Evolutionary conservation across 108 stramenopile species (phyloP).

Genomic region (Cyclotella cryptica): DNA sequence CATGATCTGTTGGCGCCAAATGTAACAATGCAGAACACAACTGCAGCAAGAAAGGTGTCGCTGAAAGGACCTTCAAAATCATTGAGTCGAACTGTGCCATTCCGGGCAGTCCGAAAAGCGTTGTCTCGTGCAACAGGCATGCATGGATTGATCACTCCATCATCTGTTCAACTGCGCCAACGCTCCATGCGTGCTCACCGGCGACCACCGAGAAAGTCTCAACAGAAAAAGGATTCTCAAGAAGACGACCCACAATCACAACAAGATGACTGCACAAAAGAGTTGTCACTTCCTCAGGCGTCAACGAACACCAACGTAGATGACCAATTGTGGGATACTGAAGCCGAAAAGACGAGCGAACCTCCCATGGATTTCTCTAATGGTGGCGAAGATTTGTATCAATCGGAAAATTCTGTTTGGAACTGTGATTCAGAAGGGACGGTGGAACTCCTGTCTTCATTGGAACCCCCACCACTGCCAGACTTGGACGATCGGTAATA

Average conservation of each 20-base stretch:
- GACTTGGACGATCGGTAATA: slow-evolving; percentile 25
- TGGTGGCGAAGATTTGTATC: slow-evolving; percentile 2
- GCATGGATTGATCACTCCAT: slow-evolving; percentile 71
- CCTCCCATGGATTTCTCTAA: neutral
- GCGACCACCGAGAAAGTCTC: neutral
- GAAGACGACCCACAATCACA: slow-evolving; percentile 3
- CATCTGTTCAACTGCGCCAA: slow-evolving; percentile 50
- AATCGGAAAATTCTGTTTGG: slow-evolving; percentile 14
- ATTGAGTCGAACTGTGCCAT: slow-evolving; percentile 34
- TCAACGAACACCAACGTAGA: slow-evolving; percentile 1
- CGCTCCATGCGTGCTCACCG: slow-evolving; percentile 5
- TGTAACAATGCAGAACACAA: neutral
- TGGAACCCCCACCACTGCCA: slow-evolving; percentile 43
- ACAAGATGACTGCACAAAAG: neutral
- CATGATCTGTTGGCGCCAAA: slow-evolving; percentile 5
- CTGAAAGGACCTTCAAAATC: neutral
- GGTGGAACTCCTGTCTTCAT: neutral
- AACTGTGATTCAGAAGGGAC: neutral
- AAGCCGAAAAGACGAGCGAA: neutral
- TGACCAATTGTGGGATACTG: neutral
- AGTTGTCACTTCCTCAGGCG: neutral
- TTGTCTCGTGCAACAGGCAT: slow-evolving; percentile 69
- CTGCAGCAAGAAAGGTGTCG: slow-evolving; percentile 26
- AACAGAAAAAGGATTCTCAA: neutral
- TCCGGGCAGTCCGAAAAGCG: slow-evolving; percentile 45